Evolutionary conservation across 2,329 filamentous ascomycete species (phyloP).

Genomic region (Exophiala xenobiotica): DNA sequence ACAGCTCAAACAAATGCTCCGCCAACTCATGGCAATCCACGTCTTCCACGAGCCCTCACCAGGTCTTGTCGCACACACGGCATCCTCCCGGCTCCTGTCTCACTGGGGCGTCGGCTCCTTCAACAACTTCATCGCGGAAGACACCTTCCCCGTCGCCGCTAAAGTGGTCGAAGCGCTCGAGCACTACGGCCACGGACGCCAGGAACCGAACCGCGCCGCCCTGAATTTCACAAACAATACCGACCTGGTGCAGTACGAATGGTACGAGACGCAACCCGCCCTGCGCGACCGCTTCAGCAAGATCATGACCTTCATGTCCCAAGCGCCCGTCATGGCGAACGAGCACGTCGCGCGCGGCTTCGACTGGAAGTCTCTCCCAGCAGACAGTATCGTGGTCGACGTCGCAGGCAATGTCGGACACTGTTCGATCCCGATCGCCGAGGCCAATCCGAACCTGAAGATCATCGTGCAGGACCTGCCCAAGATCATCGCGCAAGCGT

Average conservation of each 20-base stretch:
- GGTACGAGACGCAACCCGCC: conserved; percentile 17
- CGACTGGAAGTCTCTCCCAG: conserved; percentile 38
- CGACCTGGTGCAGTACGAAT: conserved; percentile 36
- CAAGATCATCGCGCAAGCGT: conserved; percentile 17
- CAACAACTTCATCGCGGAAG: conserved; percentile 15
- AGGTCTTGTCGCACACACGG: conserved; percentile 23
- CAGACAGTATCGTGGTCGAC: conserved; percentile 54
- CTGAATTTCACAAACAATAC: conserved; percentile 35
- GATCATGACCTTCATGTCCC: conserved; percentile 22
- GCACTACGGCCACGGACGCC: conserved; percentile 27
- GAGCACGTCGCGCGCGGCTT: conserved; percentile 15
- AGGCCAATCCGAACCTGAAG: conserved; percentile 10
- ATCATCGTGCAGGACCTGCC: conserved; percentile 29
- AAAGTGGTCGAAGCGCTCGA: conserved; percentile 32
- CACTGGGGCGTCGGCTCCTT: conserved; percentile 17
- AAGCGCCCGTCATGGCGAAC: conserved; percentile 19
- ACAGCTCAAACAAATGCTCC: conserved; percentile 23
- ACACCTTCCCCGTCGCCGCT: conserved; percentile 20
- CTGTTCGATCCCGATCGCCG: conserved; percentile 18
- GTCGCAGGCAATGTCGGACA: conserved; percentile 28
- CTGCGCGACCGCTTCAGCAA: conserved; percentile 15
- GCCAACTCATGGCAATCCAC: conserved; percentile 23
- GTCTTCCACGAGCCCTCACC: conserved; percentile 23
- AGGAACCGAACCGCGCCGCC: conserved; percentile 29
- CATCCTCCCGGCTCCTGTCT: conserved; percentile 20